Conservation (phyloP, 768 basidiomycete species). For the Harrya chromipes region DNA sequence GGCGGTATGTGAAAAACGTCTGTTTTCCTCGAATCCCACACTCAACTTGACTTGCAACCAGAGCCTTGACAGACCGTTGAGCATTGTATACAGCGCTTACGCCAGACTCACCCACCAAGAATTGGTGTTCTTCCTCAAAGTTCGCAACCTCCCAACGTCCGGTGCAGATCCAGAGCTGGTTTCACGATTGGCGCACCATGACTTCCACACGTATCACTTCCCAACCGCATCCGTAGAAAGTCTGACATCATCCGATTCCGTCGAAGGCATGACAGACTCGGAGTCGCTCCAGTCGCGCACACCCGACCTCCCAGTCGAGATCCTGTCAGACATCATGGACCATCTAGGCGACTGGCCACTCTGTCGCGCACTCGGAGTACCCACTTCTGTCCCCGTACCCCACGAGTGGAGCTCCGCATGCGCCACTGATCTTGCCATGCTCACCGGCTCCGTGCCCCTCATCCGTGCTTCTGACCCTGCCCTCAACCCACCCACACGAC, state of each 20-base stretch:
- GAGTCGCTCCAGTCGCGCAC: conserved; percentile 33
- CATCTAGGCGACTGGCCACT: conserved; percentile 85
- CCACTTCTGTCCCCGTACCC: conserved; percentile 64
- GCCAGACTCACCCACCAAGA: conserved; percentile 62
- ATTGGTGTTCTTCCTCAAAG: conserved; percentile 71
- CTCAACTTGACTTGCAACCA: conserved; percentile 15
- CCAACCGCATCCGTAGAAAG: conserved; percentile 31
- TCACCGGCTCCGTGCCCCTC: conserved; percentile 56
- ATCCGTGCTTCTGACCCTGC: conserved; percentile 60
- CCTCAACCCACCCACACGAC: conserved; percentile 58
- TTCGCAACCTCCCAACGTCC: conserved; percentile 62
- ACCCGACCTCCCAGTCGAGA: conserved; percentile 71
- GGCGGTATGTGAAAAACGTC: conserved; percentile 36
- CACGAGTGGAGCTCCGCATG: conserved; percentile 71
- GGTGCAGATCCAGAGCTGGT: conserved; percentile 66
- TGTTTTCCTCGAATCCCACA: conserved; percentile 10
- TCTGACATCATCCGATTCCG: conserved; percentile 22
- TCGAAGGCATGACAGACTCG: conserved; percentile 21
- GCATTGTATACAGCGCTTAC: conserved; percentile 66
- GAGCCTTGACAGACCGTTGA: conserved; percentile 29
- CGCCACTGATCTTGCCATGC: conserved; percentile 66
- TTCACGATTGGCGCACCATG: conserved; percentile 69
- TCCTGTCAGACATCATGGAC: conserved; percentile 74
- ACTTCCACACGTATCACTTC: conserved; percentile 70
- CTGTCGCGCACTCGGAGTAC: conserved; percentile 69